These are phyloP conservation scores for Xerocomellus intermedius DNA, from an alignment of 768 basidiomycete genomes.

Conservation along the genomic window DNA sequence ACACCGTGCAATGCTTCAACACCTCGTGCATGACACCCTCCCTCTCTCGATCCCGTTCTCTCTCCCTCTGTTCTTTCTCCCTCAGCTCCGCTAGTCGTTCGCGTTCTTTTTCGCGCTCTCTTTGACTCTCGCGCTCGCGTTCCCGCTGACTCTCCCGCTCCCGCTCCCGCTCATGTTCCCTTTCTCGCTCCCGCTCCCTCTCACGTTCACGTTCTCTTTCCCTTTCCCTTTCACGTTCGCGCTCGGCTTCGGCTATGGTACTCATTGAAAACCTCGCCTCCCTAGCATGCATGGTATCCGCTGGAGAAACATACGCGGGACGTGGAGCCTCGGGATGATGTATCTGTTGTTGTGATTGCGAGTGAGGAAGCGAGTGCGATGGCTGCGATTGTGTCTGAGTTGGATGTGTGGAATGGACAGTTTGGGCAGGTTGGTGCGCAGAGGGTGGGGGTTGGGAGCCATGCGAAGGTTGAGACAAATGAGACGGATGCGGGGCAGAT, in stretches of 20 bases:
- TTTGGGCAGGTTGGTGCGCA: slow-evolving; percentile 16
- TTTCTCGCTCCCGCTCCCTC: slow-evolving; percentile 20
- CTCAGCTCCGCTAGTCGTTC: slow-evolving; percentile 22
- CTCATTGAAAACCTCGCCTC: slow-evolving; percentile 16
- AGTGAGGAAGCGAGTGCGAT: slow-evolving; percentile 28
- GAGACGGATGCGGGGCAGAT: slow-evolving; percentile 7
- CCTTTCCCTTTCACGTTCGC: slow-evolving; percentile 22
- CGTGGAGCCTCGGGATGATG: slow-evolving; percentile 25
- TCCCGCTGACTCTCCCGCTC: slow-evolving; percentile 21
- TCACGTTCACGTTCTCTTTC: slow-evolving; percentile 23
- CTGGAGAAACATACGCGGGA: slow-evolving; percentile 28
- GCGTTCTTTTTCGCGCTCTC: slow-evolving; percentile 24
- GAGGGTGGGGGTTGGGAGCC: slow-evolving; percentile 12
- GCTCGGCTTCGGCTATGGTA: slow-evolving; percentile 17
- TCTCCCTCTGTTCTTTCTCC: slow-evolving; percentile 24
- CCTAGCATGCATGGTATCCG: slow-evolving; percentile 29
- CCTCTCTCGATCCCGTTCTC: slow-evolving; percentile 22
- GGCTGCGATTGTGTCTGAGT: slow-evolving; percentile 23
- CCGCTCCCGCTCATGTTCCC: slow-evolving; percentile 18
- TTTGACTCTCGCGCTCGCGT: slow-evolving; percentile 21
- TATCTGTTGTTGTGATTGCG: slow-evolving; percentile 26
- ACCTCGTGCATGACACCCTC: slow-evolving; percentile 26
- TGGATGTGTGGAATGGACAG: slow-evolving; percentile 13
- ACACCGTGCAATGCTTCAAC: slow-evolving; percentile 50
- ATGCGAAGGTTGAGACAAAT: slow-evolving; percentile 17